Evolutionary conservation across 2,329 filamentous ascomycete species (phyloP).

Genomic region (Coniochaeta sp.): DNA sequence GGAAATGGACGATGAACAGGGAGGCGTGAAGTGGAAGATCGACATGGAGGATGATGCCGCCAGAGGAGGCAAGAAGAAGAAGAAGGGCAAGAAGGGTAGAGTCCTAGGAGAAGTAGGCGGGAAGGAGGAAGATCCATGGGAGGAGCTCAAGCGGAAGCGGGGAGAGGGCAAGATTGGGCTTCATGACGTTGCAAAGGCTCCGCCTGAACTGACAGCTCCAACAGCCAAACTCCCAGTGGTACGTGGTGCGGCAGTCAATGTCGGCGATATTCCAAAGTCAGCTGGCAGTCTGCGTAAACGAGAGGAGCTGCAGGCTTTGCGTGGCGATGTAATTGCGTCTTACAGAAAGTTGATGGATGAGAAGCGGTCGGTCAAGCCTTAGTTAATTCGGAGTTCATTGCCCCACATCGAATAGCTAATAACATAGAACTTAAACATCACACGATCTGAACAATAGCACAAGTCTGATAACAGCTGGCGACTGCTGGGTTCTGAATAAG

Average conservation of each 20-base stretch:
- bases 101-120: conserved; percentile 34
- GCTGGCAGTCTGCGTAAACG: conserved; percentile 65
- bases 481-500: no score
- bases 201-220: conserved; percentile 60
- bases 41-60: conserved; percentile 32
- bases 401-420: no score
- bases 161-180: conserved; percentile 45
- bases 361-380: conserved; percentile 13
- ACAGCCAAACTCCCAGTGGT: conserved; percentile 57
- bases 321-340: conserved; percentile 63
- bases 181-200: conserved; percentile 62
- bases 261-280: conserved; percentile 60
- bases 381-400: background rate
- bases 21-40: conserved; percentile 39
- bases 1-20: conserved; percentile 51
- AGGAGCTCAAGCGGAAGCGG: conserved; percentile 59
- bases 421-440: no score
- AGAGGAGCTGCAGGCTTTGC: conserved; percentile 64
- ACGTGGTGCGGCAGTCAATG: conserved; percentile 56
- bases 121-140: conserved; percentile 65
- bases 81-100: conserved; percentile 31
- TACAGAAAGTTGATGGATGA: conserved; percentile 65
- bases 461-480: no score
- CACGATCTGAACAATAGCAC: no score
- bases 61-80: conserved; percentile 36